phyloP scores from a whole-genome alignment of 106 monocot species.

The Gastrodia elata region DNA sequence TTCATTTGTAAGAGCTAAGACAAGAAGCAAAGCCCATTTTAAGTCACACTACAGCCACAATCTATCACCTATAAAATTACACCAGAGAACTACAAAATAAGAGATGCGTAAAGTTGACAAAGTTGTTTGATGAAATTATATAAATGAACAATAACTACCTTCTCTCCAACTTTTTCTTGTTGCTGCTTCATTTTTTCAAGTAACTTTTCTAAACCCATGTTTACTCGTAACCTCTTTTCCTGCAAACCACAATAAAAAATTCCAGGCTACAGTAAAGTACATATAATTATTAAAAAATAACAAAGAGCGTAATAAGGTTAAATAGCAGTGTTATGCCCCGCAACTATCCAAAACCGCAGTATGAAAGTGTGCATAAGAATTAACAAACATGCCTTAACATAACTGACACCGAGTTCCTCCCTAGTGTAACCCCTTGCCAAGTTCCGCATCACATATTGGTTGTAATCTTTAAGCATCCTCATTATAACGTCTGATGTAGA shows the following conservation, averaged over 20 bases:
- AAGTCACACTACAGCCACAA: background rate
- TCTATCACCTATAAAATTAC: background rate
- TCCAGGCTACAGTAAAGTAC: background rate
- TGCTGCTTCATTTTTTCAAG: conserved; percentile 74
- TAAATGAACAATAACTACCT: conserved; percentile 26
- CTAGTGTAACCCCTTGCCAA: conserved; percentile 80
- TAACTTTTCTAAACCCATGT: conserved; percentile 66
- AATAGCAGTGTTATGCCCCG: background rate
- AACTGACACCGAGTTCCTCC: conserved; percentile 87
- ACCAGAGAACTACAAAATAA: background rate
- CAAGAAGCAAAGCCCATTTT: background rate
- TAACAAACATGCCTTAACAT: conserved; percentile 49
- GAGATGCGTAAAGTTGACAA: background rate
- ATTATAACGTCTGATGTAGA: conserved; percentile 90
- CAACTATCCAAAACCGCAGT: background rate
- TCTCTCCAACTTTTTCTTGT: conserved; percentile 72
- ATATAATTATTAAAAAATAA: background rate
- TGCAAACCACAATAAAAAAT: conserved; percentile 14
- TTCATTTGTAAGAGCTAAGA: background rate
- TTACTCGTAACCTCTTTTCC: conserved; percentile 73
- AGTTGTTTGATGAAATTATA: background rate
- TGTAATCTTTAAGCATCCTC: conserved; percentile 88
- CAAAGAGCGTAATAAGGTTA: background rate
- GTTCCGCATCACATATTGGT: conserved; percentile 83
- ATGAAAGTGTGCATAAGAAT: background rate